Conservation (phyloP, 2,329 filamentous ascomycete species). For the Aspergillus quadricinctus region DNA sequence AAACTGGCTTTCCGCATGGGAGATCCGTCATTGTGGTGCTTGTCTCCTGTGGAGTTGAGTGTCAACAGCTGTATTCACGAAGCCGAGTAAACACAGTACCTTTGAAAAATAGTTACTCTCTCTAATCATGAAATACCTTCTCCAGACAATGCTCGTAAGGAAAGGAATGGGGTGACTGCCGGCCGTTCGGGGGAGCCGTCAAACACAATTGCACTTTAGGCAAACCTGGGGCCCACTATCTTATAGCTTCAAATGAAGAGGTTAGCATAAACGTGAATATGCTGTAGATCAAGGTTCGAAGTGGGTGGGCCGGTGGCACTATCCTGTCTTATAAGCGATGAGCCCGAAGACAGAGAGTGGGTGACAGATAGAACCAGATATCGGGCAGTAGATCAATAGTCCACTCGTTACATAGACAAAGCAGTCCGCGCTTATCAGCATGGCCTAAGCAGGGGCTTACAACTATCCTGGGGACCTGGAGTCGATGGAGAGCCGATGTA, state of each 20-base stretch:
- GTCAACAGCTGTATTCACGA: not conserved
- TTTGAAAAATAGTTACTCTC: not conserved
- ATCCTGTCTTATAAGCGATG: not conserved
- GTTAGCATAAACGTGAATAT: not conserved
- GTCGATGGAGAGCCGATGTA: too few relatives aligned
- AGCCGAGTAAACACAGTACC: not conserved
- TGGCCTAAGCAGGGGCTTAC: not conserved
- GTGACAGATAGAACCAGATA: not conserved
- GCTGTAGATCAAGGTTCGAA: not conserved
- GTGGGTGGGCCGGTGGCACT: not conserved
- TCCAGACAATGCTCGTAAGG: not conserved
- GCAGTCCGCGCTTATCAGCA: not conserved
- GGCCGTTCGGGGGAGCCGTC: not conserved
- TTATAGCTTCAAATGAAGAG: not conserved
- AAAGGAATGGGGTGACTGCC: too few relatives aligned
- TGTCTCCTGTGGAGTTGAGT: not conserved
- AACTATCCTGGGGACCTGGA: not conserved
- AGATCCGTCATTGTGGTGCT: not conserved
- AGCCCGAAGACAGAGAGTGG: not conserved
- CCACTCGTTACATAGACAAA: not conserved
- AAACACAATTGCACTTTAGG: not conserved
- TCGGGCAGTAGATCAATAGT: not conserved
- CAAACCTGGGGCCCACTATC: not conserved
- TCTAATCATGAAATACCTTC: not conserved
- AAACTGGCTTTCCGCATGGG: too few relatives aligned